Conservation (phyloP, 2,329 filamentous ascomycete genomes). For the Fusarium hostae region DNA sequence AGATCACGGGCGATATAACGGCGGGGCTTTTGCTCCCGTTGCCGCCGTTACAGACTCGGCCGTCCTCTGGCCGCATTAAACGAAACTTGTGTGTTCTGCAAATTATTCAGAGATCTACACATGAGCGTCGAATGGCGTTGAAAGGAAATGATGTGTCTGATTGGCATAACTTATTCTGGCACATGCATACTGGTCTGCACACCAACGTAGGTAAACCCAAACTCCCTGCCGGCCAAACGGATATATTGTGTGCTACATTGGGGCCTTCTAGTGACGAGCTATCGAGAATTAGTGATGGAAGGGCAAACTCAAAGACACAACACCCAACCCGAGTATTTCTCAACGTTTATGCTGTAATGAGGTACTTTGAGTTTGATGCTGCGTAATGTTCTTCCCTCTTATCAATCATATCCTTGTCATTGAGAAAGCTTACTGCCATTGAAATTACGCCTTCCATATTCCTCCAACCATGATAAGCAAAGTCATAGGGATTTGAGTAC, state of each 20-base stretch:
- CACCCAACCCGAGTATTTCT: neutral
- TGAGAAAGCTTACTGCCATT: neutral
- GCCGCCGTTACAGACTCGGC: slow-evolving; percentile 7
- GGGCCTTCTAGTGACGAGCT: slow-evolving; percentile 7
- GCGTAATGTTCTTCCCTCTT: neutral
- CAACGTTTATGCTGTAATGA: neutral
- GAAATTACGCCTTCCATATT: neutral
- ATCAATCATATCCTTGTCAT: neutral
- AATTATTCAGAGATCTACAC: neutral
- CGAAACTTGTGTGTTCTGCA: neutral
- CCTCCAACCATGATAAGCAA: neutral
- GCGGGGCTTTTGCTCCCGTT: slow-evolving; percentile 22
- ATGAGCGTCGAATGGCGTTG: neutral
- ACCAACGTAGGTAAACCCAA: too few relatives aligned
- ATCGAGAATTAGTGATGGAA: slow-evolving; percentile 3
- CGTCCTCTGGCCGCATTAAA: neutral
- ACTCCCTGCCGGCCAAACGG: neutral
- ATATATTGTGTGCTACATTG: neutral
- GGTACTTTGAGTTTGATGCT: neutral
- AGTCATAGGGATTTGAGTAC: neutral
- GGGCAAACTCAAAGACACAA: slow-evolving; percentile 15
- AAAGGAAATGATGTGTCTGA: neutral
- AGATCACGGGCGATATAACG: slow-evolving; percentile 21
- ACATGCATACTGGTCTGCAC: neutral
- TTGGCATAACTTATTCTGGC: neutral